Evolutionary conservation across 2,329 filamentous ascomycete genomes (phyloP), one percentile per base, ranked within the genome.

Genomic region (Huntiella bhutanensis): DNA sequence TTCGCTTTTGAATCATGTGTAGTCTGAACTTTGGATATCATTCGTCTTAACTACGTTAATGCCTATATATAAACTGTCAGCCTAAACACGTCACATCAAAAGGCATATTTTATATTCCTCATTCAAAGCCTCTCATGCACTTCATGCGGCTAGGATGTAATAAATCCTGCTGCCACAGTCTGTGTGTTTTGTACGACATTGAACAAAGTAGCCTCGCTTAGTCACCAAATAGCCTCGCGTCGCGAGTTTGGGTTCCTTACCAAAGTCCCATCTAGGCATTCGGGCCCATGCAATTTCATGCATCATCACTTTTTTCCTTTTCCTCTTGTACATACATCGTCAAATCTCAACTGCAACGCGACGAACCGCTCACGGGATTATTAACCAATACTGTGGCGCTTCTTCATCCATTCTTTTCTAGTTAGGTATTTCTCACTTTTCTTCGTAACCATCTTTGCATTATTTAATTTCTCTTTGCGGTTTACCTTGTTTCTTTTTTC

Each of bases 221-320:
- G 48, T 50, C 48, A 50, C 11, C 3, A 2, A 8, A 32, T 13
- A 50, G 48, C 48, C 48, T 50, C 41, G 48, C 41, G 48, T 47
- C 48, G 45, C 48, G 45, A 45, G 35, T 28, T 19, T 19, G 22
- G 22, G 22, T 28, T 28, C 22, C 22, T 35, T 28, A 6, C 10
- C 39, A 32, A 32, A 37, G 16, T 42, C 39, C 37, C 42, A 28
- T 39, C 15, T 17, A 32, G 34, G 22, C 22, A 28, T 38, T 34
- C 17, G 43, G 36, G 43, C 34, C 22, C 22, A 37, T 37, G 38
- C 6, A 22, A 19, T 16, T 16, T 12, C 19, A 17, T 45, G 43
- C 35, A 38, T 45, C 38, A 41, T 17, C 19, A 39, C 34, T 28
- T 39, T 33, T 45, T 45, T 45, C 39, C 13, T 11, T 34, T 38